phyloP scores from a whole-genome alignment of 148 eudicot genomes.

The Chenopodium album region DNA sequence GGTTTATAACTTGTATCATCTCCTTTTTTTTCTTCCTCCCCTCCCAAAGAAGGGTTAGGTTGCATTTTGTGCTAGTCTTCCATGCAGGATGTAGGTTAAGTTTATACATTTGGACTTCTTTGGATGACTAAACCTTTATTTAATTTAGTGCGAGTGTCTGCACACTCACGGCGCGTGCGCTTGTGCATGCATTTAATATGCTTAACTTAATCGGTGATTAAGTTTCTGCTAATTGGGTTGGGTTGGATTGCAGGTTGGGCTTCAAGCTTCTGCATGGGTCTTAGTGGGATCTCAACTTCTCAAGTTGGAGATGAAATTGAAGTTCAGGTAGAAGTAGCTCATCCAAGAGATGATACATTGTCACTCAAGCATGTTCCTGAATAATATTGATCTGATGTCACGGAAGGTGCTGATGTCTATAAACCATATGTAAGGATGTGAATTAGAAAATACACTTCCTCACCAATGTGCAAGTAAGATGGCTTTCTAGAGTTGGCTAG shows the following conservation, averaged over 20 bases:
- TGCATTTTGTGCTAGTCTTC: not conserved
- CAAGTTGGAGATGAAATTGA: slow-evolving; percentile 84
- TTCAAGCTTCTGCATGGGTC: slow-evolving; percentile 82
- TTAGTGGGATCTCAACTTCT: slow-evolving; percentile 64
- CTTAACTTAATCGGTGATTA: not conserved
- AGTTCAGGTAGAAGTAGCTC: slow-evolving; percentile 71
- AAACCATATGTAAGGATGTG: not conserved
- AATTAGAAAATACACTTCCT: not conserved
- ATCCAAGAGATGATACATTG: slow-evolving; percentile 77
- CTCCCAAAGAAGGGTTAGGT: not conserved
- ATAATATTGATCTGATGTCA: slow-evolving; percentile 1
- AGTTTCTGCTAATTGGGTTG: not conserved
- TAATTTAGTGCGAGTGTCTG: too few species aligned
- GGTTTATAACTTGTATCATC: not conserved
- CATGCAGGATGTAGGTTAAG: not conserved
- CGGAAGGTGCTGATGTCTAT: not conserved
- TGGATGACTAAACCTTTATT: not conserved
- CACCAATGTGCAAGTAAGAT: not conserved
- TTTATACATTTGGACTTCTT: not conserved
- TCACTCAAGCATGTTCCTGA: slow-evolving; percentile 54
- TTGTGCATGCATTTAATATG: too few species aligned
- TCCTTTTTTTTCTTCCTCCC: not conserved
- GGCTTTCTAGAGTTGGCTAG: not conserved
- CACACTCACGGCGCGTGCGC: too few species aligned
- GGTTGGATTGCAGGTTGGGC: slow-evolving; percentile 59